phyloP scores from a whole-genome alignment of 352 stramenopile species.

The Globisporangium takayamanum region DNA sequence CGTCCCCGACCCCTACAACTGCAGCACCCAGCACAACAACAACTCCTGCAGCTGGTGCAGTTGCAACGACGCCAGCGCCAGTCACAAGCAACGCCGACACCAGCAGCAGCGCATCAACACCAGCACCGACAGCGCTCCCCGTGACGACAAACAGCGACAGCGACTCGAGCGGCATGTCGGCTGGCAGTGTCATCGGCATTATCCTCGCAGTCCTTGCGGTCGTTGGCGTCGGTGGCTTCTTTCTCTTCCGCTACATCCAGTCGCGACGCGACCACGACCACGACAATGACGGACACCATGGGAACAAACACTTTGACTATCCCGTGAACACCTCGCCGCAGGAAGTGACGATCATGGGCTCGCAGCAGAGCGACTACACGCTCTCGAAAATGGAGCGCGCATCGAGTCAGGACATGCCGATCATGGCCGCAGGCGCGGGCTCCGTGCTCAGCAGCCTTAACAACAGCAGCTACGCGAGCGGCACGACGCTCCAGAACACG shows the following conservation, averaged over 20 bases:
- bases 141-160: conserved; percentile 2
- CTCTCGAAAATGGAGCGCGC: conserved; percentile 17
- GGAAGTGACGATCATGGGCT: conserved; percentile 14
- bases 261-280: conserved; percentile 10
- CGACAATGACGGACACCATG: conserved; percentile 22
- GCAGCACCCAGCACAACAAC: neutral
- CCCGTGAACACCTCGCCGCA: conserved; percentile 15
- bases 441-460: conserved; percentile 10
- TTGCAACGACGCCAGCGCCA: conserved; percentile 1
- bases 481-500: conserved; percentile 3
- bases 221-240: conserved; percentile 26
- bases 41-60: conserved; percentile 7
- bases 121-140: neutral
- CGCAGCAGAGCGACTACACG: conserved; percentile 21
- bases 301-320: conserved; percentile 27
- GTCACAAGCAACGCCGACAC: neutral
- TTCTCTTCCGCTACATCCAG: conserved; percentile 27
- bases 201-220: conserved; percentile 34
- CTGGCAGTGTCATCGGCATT: conserved; percentile 32
- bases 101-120: neutral
- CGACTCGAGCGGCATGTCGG: conserved; percentile 27
- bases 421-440: conserved; percentile 9
- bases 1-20: neutral
- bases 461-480: conserved; percentile 9
- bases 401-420: conserved; percentile 15